phyloP scores from a whole-genome alignment of 1,284 basidiomycete genomes.

The Mycosarcoma maydis region DNA sequence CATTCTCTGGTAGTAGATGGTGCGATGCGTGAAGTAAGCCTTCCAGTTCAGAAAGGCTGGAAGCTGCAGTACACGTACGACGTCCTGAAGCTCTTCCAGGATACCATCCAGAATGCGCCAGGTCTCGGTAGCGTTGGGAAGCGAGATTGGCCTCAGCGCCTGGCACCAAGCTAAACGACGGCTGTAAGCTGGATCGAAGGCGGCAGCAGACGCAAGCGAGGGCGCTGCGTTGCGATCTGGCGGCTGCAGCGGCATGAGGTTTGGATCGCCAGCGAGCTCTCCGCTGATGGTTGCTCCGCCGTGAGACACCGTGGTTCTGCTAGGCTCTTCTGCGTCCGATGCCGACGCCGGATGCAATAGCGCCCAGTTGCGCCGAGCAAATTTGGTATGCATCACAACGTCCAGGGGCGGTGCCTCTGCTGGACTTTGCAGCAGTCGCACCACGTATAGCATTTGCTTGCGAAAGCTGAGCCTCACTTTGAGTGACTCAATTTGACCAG shows the following conservation, averaged over 20 bases:
- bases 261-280: background rate
- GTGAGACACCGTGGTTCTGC: background rate
- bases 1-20: constrained; percentile 22
- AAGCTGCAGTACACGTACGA: constrained; percentile 25
- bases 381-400: constrained; percentile 43
- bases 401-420: constrained; percentile 33
- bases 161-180: constrained; percentile 78
- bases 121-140: constrained; percentile 71
- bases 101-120: constrained; percentile 72
- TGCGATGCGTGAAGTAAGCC: constrained; percentile 36
- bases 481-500: constrained; percentile 13
- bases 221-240: constrained; percentile 48
- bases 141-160: constrained; percentile 75
- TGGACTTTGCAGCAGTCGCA: constrained; percentile 17
- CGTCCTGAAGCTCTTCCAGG: constrained; percentile 73
- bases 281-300: background rate
- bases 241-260: constrained; percentile 2
- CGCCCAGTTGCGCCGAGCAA: constrained; percentile 30
- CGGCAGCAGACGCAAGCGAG: constrained; percentile 71
- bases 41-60: constrained; percentile 36
- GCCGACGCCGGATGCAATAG: constrained; percentile 7
- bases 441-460: constrained; percentile 43
- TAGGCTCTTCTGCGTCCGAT: background rate
- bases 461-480: constrained; percentile 31
- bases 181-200: constrained; percentile 78